phyloP scores from a whole-genome alignment of 2,329 filamentous ascomycete species.

The Aspergillus amoenus region DNA sequence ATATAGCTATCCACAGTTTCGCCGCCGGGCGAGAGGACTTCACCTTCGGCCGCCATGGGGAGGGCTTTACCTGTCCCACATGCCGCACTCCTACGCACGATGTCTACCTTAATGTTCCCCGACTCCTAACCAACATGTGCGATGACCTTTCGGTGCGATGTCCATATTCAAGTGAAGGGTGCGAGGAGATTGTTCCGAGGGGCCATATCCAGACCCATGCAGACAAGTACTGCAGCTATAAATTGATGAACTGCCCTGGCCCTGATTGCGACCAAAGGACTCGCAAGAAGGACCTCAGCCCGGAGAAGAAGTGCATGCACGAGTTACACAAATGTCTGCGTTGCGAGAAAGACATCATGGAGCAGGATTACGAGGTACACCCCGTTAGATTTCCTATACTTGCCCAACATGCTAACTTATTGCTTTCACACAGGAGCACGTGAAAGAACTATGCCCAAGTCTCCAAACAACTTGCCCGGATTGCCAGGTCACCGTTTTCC shows the following conservation, averaged over 20 bases:
- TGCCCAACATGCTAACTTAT: background rate
- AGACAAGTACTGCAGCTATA: constrained; percentile 59
- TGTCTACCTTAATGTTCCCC: constrained; percentile 48
- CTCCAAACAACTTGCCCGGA: constrained; percentile 37
- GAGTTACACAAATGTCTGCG: constrained; percentile 52
- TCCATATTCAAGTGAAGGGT: constrained; percentile 56
- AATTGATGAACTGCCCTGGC: constrained; percentile 53
- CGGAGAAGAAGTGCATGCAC: constrained; percentile 53
- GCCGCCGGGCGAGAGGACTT: constrained; percentile 33
- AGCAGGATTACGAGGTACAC: constrained; percentile 53
- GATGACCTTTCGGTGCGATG: constrained; percentile 62
- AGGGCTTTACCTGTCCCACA: constrained; percentile 54
- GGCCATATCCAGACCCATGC: constrained; percentile 60
- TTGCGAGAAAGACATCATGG: constrained; percentile 54
- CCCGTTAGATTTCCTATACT: no score
- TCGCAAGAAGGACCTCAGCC: constrained; percentile 55
- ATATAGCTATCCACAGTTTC: constrained; percentile 45
- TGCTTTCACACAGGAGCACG: constrained; percentile 31
- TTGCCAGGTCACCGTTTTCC: constrained; percentile 35
- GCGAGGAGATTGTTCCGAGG: constrained; percentile 53
- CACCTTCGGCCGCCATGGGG: constrained; percentile 11
- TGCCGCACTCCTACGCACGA: constrained; percentile 51
- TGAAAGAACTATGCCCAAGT: constrained; percentile 37
- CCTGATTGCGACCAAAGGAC: constrained; percentile 52
- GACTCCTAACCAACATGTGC: constrained; percentile 60